Percentiles rank a stretch among this genome's conserved stretches.
phyloP scores from a whole-genome alignment of 495 filamentous ascomycete genomes.

The Trichoderma asperelloides region DNA sequence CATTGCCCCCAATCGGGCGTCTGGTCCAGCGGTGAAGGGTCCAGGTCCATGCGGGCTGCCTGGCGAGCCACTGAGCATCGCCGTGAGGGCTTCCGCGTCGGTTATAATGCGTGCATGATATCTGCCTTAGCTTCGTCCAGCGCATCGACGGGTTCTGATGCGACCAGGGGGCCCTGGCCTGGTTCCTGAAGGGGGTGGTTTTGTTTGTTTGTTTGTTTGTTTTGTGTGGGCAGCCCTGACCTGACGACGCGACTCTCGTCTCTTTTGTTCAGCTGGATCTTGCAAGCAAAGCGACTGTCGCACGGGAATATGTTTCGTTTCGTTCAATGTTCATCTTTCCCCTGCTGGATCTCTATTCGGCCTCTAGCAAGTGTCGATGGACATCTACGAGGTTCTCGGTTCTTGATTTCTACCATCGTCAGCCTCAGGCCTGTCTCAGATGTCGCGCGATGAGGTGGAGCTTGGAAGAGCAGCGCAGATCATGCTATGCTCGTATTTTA shows the following conservation, averaged over 20 bases:
- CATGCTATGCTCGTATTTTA: not conserved
- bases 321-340: no score
- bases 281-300: no score
- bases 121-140: conserved; percentile 6
- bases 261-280: no score
- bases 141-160: not conserved
- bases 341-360: no score
- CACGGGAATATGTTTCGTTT: no score
- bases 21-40: conserved; percentile 7
- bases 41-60: not conserved
- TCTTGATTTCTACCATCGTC: no score
- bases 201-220: not conserved
- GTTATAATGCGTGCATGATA: conserved; percentile 8
- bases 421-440: no score
- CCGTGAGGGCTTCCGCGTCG: not conserved
- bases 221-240: not conserved
- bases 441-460: no score
- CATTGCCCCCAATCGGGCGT: conserved; percentile 1
- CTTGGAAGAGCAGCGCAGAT: no score
- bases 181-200: conserved; percentile 4
- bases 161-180: not conserved
- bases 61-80: not conserved
- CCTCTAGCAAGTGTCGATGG: no score
- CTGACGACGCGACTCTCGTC: no score
- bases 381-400: no score